A percentile compares a stretch with the other conserved stretches of the same genome.
Conservation (phyloP, 352 stramenopile species). For the Bremia lactucae region DNA sequence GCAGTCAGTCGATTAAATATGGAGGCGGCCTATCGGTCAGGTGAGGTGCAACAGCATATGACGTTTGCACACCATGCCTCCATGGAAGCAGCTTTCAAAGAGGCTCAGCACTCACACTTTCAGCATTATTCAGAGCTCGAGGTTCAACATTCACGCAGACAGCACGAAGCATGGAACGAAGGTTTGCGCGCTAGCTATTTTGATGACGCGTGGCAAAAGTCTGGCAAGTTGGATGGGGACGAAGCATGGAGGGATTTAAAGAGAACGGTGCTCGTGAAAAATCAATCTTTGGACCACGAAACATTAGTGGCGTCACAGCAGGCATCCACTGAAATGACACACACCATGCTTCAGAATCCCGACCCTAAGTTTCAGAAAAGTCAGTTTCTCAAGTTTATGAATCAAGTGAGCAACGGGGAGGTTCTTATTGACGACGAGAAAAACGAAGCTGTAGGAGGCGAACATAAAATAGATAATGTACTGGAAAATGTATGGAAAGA, state of each 20-base stretch:
- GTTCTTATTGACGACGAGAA: slow-evolving; percentile 72
- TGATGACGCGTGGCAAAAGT: slow-evolving; percentile 50
- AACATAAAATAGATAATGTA: slow-evolving; percentile 33
- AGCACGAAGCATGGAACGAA: slow-evolving; percentile 53
- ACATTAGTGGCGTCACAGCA: slow-evolving; percentile 36
- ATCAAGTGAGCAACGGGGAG: slow-evolving; percentile 59
- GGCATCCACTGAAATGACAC: slow-evolving; percentile 57
- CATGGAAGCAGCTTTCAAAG: slow-evolving; percentile 47
- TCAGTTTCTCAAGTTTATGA: slow-evolving; percentile 83
- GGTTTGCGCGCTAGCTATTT: slow-evolving; percentile 53
- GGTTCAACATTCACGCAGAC: slow-evolving; percentile 21
- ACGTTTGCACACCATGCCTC: slow-evolving; percentile 44
- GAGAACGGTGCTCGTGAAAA: slow-evolving; percentile 25
- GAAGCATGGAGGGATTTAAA: slow-evolving; percentile 56
- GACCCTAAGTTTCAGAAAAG: slow-evolving; percentile 80
- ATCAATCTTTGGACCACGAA: slow-evolving; percentile 25
- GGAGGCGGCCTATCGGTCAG: slow-evolving; percentile 51
- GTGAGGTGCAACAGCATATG: slow-evolving; percentile 28
- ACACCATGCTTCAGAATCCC: slow-evolving; percentile 64
- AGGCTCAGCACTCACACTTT: slow-evolving; percentile 44
- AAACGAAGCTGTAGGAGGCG: slow-evolving; percentile 45
- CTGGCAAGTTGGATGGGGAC: slow-evolving; percentile 49
- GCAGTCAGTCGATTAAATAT: slow-evolving; percentile 48
- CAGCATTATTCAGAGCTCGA: slow-evolving; percentile 25
- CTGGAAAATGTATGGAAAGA: slow-evolving; percentile 61